Percentiles rank a stretch among this genome's conserved stretches.
phyloP scores from a whole-genome alignment of 805 yeast species.

The Lipomyces mesembrius region DNA sequence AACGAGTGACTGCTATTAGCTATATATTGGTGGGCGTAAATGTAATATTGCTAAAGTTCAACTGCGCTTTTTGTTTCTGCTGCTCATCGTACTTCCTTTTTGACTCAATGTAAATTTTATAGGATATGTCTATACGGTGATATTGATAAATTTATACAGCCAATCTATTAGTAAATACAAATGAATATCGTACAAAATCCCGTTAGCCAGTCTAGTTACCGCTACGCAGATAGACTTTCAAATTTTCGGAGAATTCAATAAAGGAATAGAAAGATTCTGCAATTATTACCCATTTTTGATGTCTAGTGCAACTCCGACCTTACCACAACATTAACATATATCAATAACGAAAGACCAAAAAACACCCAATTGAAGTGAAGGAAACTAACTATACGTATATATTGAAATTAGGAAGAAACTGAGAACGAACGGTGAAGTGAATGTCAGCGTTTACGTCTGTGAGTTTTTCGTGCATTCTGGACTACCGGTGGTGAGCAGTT shows the following conservation, averaged over 20 bases:
- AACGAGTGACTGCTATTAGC: no score
- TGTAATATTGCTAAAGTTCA: no score
- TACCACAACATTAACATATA: background rate
- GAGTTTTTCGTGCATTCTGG: background rate
- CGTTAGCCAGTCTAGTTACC: background rate
- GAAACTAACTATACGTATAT: background rate
- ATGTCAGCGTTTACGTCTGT: background rate
- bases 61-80: no score
- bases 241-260: background rate
- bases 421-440: background rate
- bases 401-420: background rate
- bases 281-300: background rate
- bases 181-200: background rate
- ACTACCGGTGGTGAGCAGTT: slow-evolving; percentile 6
- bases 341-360: background rate
- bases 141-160: background rate
- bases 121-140: background rate
- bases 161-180: background rate
- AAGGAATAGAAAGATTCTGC: background rate
- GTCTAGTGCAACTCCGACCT: background rate
- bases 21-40: no score
- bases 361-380: background rate
- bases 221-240: background rate
- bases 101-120: background rate
- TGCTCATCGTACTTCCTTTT: background rate